phyloP scores from a whole-genome alignment of 257 asterid genomes.

The Solanum habrochaites region DNA sequence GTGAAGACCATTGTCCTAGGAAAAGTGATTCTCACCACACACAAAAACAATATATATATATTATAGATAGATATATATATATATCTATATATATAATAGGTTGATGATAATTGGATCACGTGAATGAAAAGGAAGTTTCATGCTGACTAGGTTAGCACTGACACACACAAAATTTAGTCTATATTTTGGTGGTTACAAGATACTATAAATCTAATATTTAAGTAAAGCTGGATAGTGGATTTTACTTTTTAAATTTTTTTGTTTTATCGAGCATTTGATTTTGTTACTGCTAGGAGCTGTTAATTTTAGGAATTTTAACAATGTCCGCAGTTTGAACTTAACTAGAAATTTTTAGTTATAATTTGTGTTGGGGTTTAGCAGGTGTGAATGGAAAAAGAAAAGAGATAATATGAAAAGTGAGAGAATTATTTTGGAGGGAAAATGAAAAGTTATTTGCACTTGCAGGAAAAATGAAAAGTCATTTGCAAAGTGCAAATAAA shows the following conservation, averaged over 20 bases:
- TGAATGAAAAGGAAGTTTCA: constrained; percentile 23
- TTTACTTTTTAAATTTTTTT: not conserved
- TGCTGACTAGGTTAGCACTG: constrained; percentile 23
- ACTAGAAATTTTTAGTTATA: not conserved
- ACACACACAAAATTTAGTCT: constrained; percentile 11
- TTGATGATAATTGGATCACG: constrained; percentile 31
- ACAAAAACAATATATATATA: no score
- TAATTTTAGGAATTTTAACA: not conserved
- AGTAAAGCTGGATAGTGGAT: not conserved
- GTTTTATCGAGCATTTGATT: not conserved
- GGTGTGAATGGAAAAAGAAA: no score
- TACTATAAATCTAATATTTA: not conserved
- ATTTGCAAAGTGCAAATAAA: no score
- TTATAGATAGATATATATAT: no score
- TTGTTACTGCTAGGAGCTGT: not conserved
- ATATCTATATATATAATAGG: constrained; percentile 4
- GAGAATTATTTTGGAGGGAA: no score
- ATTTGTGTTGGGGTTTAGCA: no score
- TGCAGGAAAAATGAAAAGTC: no score
- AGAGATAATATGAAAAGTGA: no score
- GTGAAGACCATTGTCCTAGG: not conserved
- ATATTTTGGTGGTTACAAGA: not conserved
- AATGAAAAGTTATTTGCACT: no score
- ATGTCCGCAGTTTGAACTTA: not conserved
- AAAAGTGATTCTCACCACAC: constrained; percentile 17